Conservation (phyloP, 148 eudicot genomes). For the Arctostaphylos glauca region DNA sequence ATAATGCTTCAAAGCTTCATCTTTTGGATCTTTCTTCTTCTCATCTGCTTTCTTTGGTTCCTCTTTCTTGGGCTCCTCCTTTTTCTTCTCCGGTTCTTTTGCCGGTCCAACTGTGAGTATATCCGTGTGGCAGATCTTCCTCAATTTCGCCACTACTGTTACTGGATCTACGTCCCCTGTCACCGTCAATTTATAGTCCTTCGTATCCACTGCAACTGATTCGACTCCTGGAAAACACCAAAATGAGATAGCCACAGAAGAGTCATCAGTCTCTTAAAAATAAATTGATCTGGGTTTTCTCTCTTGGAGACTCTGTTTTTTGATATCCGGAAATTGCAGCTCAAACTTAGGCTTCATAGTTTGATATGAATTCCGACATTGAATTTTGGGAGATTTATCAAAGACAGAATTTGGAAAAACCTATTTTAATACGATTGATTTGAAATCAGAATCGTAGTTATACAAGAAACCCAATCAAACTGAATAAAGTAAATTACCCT, state of each 20-base stretch:
- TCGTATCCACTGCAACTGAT: constrained; percentile 57
- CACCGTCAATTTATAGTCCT: constrained; percentile 55
- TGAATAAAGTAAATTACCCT: not conserved
- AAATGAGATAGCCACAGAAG: not conserved
- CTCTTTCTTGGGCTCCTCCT: constrained; percentile 40
- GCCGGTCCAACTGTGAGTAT: constrained; percentile 60
- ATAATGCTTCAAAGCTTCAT: not conserved
- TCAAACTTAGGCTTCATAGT: too few relatives aligned
- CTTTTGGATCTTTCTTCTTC: constrained; percentile 15
- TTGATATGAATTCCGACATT: too few relatives aligned
- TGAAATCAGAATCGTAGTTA: not conserved
- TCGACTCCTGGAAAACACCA: constrained; percentile 48
- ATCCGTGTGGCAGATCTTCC: constrained; percentile 48
- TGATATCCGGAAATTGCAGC: not conserved
- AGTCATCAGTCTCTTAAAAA: not conserved
- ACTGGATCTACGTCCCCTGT: constrained; percentile 63
- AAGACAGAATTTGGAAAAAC: too few relatives aligned
- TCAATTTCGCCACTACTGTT: constrained; percentile 41
- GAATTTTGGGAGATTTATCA: too few relatives aligned
- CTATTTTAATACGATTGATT: not conserved
- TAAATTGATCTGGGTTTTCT: constrained; percentile 8
- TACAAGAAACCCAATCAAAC: not conserved
- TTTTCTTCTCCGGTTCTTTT: constrained; percentile 52
- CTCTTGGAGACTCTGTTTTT: not conserved
- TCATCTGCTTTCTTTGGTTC: constrained; percentile 33